A percentile compares a stretch with the other conserved stretches of the same genome.
These are phyloP conservation scores for Fusarium camptoceras DNA, from an alignment of 2,329 filamentous ascomycete species.

Conservation along the genomic window DNA sequence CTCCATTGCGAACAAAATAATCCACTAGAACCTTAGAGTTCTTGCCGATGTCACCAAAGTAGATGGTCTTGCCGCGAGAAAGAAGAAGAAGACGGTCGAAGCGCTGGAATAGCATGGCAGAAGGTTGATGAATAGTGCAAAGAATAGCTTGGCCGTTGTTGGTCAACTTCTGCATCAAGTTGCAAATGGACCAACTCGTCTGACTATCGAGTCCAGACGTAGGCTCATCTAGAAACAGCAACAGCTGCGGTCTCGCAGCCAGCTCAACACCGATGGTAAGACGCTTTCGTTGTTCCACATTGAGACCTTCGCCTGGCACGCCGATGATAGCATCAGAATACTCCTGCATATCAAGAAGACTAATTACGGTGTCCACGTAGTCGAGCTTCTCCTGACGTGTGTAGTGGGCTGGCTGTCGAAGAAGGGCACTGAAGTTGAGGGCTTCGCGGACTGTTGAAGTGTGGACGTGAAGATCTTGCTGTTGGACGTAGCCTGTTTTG, in stretches of 20 bases:
- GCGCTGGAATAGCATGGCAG: conserved; percentile 60
- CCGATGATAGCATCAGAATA: conserved; percentile 73
- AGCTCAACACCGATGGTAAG: conserved; percentile 69
- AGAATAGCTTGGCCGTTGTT: conserved; percentile 61
- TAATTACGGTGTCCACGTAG: conserved; percentile 82
- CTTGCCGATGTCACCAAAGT: conserved; percentile 72
- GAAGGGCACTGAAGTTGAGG: conserved; percentile 81
- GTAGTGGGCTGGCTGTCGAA: conserved; percentile 79
- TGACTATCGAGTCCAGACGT: conserved; percentile 70
- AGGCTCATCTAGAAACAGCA: conserved; percentile 70
- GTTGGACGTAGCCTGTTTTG: conserved; percentile 88
- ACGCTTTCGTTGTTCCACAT: conserved; percentile 69
- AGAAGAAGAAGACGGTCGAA: conserved; percentile 71
- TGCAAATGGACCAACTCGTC: conserved; percentile 69
- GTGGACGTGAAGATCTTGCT: conserved; percentile 85
- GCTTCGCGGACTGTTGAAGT: conserved; percentile 88
- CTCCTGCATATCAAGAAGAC: conserved; percentile 70
- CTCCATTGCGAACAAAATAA: conserved; percentile 74
- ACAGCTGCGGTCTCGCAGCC: conserved; percentile 63
- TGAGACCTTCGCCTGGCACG: conserved; percentile 67
- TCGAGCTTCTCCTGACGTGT: conserved; percentile 78
- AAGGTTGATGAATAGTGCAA: conserved; percentile 64
- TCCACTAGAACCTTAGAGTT: conserved; percentile 64
- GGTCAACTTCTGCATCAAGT: conserved; percentile 69
- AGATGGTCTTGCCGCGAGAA: conserved; percentile 71